Conservation (phyloP, 2,329 filamentous ascomycete species). For the Ascochyta viciae-villosae region DNA sequence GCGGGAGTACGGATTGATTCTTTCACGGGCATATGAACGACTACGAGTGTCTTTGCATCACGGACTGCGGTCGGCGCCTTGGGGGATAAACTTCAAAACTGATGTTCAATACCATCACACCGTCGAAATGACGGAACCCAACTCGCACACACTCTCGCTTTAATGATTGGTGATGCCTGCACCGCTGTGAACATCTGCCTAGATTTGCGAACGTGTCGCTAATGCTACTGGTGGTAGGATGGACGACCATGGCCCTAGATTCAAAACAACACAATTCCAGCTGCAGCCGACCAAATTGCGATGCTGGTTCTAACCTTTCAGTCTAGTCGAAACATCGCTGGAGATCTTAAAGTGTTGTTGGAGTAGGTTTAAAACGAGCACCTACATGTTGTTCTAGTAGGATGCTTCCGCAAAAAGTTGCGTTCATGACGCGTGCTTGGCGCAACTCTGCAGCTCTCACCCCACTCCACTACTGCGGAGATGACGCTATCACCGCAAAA, state of each 20-base stretch:
- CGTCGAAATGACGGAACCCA: constrained; percentile 35
- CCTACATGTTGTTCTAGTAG: too few species aligned
- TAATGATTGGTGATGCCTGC: constrained; percentile 5
- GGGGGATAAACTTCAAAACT: constrained; percentile 49
- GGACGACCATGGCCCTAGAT: not conserved
- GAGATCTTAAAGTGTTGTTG: too few species aligned
- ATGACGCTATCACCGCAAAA: constrained; percentile 41
- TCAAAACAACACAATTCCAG: not conserved
- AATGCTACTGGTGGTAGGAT: not conserved
- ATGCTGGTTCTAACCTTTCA: too few species aligned
- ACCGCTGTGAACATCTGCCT: not conserved
- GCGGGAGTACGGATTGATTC: constrained; percentile 46
- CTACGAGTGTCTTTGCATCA: constrained; percentile 51
- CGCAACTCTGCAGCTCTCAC: constrained; percentile 14
- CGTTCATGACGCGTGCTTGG: constrained; percentile 22
- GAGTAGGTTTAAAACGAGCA: too few species aligned
- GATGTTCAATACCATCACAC: constrained; percentile 49
- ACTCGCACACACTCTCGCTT: not conserved
- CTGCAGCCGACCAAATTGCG: too few species aligned
- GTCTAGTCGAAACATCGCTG: too few species aligned
- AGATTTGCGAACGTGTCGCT: not conserved
- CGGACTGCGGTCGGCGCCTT: constrained; percentile 48
- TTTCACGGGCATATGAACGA: constrained; percentile 51
- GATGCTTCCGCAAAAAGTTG: too few species aligned
- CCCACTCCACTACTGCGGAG: constrained; percentile 32